Evolutionary conservation across 108 stramenopile species (phyloP).

Genomic region (Pseudonitzschia delicatissima): DNA sequence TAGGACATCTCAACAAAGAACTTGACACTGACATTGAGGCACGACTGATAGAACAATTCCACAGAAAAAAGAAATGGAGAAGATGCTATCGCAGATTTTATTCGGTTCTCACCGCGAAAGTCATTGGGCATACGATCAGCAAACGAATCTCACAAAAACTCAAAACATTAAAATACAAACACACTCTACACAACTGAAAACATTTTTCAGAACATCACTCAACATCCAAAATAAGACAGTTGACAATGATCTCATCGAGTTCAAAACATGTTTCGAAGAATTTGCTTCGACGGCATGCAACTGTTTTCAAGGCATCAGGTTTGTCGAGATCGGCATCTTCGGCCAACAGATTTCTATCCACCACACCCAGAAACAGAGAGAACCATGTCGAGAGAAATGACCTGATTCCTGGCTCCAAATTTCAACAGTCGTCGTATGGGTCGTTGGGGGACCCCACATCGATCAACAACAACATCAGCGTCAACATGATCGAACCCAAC

Average conservation of each 20-base stretch:
- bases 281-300: no score
- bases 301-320: no score
- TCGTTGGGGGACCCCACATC: conserved; percentile 2
- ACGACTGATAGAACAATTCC: not conserved
- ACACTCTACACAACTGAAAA: no score
- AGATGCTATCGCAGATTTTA: not conserved
- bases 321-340: no score
- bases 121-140: no score
- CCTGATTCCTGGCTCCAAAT: not conserved
- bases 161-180: no score
- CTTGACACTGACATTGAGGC: not conserved
- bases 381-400: not conserved
- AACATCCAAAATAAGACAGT: no score
- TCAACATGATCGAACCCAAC: not conserved
- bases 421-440: conserved; percentile 6
- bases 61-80: not conserved
- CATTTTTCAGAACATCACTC: no score
- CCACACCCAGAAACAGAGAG: not conserved
- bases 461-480: not conserved
- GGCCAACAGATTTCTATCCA: not conserved
- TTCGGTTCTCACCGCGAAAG: not conserved
- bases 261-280: no score
- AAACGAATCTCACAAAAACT: no score
- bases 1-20: not conserved
- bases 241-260: no score